phyloP scores from a whole-genome alignment of 345 rosid species.

The Brassica juncea region DNA sequence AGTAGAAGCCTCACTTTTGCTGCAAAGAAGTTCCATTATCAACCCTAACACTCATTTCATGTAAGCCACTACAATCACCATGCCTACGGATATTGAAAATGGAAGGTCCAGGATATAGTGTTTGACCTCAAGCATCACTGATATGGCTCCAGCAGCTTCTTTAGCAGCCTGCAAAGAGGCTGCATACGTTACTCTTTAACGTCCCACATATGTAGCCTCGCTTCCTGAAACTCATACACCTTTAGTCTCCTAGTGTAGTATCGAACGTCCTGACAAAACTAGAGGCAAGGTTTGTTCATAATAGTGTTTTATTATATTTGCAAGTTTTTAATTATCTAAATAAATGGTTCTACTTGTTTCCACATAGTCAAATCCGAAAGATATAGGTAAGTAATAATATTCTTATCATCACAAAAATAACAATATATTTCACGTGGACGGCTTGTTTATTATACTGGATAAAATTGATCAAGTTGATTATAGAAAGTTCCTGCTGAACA shows the following conservation, averaged over 20 bases:
- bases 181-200: conserved; percentile 76
- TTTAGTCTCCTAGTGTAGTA: neutral
- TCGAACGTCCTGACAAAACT: neutral
- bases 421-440: neutral
- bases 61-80: conserved; percentile 85
- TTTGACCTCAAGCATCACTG: conserved; percentile 86
- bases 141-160: conserved; percentile 92
- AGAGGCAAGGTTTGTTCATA: neutral
- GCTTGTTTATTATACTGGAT: neutral
- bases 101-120: conserved; percentile 92
- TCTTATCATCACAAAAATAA: neutral
- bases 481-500: neutral
- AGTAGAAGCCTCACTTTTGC: conserved; percentile 63
- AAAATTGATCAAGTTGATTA: neutral
- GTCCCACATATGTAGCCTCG: conserved; percentile 67
- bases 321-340: neutral
- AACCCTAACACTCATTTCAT: conserved; percentile 49
- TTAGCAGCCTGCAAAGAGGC: conserved; percentile 75
- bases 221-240: conserved; percentile 52
- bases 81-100: conserved; percentile 82
- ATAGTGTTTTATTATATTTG: neutral
- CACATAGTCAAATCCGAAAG: neutral
- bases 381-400: neutral
- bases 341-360: neutral
- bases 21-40: conserved; percentile 69